Base-by-base conservation (phyloP, 768 basidiomycete species). In the Pisolithus orientalis region DNA sequence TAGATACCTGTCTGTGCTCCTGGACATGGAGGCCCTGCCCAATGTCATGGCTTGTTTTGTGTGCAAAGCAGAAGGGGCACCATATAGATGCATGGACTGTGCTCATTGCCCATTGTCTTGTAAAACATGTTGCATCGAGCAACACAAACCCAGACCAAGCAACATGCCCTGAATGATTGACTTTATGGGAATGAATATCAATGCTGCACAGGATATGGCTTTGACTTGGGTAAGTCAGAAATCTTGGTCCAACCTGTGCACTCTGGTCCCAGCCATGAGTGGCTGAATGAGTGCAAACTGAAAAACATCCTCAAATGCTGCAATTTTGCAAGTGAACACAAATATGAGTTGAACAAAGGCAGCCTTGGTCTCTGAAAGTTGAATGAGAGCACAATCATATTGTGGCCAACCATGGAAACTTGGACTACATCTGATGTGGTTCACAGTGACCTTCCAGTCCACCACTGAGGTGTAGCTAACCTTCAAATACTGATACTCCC, bases 131-230 rank as follows among this genome's bases (percentile, higher is more conserved):
- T 21, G 21, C 21, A 21, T 21, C 21, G 21, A 21, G 21, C 21
- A 21, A 21, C 21, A 21, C 21, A 21, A 21, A 2, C 21, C 2
- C 21, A 21, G 21, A 21, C 21, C 2, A 2, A 56, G 43, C 27
- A 71, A 21, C 6, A 64, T 68, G 0, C 69, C 67, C 25, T 60
- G 55, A 34, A 68, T 56, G 14, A 72, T 68, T 28, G 69, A 70
- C 8, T 44, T 37, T 6, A 61, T 51, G 4, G 61, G 58, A 25
- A 72, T 56, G 17, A 72, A 60, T 39, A 60, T 58, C 0, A 57
- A 43, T 0, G 53, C 27, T 24, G 51, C 37, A 11, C 32, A 5
- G 32, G 32, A 34, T 34, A 34, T 2, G 2, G 32, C 32, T 34
- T 34, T 34, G 32, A 34, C 32, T 34, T 11, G 32, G 10, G 13